Evolutionary conservation across 306 rosid species (phyloP).

Genomic region (Casuarina equisetifolia): DNA sequence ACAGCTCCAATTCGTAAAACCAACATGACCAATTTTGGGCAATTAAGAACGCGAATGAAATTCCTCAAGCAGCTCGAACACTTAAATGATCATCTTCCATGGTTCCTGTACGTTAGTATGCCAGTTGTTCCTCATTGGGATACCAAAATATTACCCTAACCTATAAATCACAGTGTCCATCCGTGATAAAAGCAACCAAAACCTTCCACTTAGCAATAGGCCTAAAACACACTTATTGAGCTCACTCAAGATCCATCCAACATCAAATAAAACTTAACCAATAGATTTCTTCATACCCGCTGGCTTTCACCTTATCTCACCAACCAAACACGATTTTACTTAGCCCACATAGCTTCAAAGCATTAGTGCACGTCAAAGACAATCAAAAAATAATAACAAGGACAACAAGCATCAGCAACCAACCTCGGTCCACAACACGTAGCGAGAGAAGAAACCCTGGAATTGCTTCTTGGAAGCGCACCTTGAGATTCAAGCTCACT

Average conservation of each 20-base stretch:
- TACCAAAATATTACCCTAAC: neutral
- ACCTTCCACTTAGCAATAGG: neutral
- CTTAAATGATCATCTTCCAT: neutral
- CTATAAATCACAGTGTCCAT: neutral
- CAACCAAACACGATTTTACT: constrained; percentile 19
- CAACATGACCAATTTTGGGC: neutral
- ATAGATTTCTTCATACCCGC: too few relatives aligned
- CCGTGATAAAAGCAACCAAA: neutral
- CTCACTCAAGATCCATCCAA: neutral
- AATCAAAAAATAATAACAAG: neutral
- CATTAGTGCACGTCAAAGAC: neutral
- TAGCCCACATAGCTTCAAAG: constrained; percentile 7
- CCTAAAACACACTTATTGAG: neutral
- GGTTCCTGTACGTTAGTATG: neutral
- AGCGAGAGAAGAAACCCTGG: constrained; percentile 97
- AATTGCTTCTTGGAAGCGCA: constrained; percentile 95
- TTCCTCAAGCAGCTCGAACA: neutral
- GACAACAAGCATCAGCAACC: constrained; percentile 24
- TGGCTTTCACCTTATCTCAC: neutral
- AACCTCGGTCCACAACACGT: constrained; percentile 99
- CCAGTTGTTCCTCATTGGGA: neutral
- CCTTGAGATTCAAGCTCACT: constrained; percentile 99
- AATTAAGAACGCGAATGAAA: neutral
- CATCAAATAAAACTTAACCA: neutral
- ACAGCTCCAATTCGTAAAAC: neutral